Base-by-base conservation (phyloP, 169 alveolate species). In the Plasmodium gonderi region DNA sequence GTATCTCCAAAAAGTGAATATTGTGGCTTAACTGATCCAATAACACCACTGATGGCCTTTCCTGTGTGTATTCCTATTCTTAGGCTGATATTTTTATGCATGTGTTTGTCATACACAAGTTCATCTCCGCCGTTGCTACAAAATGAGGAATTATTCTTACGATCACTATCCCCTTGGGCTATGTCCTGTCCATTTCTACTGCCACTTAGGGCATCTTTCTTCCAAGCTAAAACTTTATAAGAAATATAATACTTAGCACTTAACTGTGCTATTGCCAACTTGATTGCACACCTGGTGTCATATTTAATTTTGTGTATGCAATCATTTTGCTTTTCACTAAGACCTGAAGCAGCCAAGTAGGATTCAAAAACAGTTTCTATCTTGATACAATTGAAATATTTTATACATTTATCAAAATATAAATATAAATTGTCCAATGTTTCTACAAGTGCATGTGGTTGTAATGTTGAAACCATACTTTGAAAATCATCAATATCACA, bases 1-100 rank as follows among this genome's bases (percentile, higher is more conserved):
- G 99, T 98, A 94, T 98, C 99, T 9, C 99, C 99, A 85, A 99
- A 98, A 40, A 99, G 96, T 20, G 99, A 98, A 94, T 98, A 99
- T 93, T 99, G 98, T 6, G 99, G 99, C 91, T 98, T 99, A 80
- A 97, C 99, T 36, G 98, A 97, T n/a, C 99, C 99, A 14, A 99
- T 99, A 44, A 99, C 99, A 3, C 99, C 99, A 1, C 99, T 97
- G 74, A 98, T 97, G 0, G 98, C 99, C 31, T 97, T 96, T 29
- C 99, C 99, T 74, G 98, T 97, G 92, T 98, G 99, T 72, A 98
- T 98, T 20, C 99, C 99, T 38, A 98, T 98, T 92, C 97, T 97
- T 33, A 97, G 96, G 67, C 91, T 95, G 8, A 98, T 91, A 60
- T 93, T 95, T 23, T 96, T 79, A 33, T 89, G 26, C 5, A 80